These are phyloP conservation scores for Lipomyces anomalus DNA, from an alignment of 805 yeast genomes.

Conservation along the genomic window DNA sequence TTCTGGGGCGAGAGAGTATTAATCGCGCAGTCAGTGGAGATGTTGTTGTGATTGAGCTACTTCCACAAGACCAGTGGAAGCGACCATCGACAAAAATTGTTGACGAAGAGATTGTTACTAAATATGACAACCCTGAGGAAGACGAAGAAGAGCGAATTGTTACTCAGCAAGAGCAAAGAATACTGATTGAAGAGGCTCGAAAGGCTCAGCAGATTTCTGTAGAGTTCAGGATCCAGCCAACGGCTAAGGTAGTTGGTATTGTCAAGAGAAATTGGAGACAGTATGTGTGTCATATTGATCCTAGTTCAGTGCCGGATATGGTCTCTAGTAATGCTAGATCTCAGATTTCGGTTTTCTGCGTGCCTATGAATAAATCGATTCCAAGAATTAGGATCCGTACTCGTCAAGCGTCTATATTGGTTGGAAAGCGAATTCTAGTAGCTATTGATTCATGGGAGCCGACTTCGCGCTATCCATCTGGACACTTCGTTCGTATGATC, in stretches of 20 bases:
- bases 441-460: slow-evolving; percentile 92
- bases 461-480: slow-evolving; percentile 79
- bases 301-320: slow-evolving; percentile 51
- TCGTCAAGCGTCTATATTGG: slow-evolving; percentile 71
- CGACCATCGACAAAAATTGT: slow-evolving; percentile 72
- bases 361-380: slow-evolving; percentile 80
- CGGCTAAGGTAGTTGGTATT: slow-evolving; percentile 86
- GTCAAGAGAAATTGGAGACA: slow-evolving; percentile 90
- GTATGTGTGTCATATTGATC: slow-evolving; percentile 89
- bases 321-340: slow-evolving; percentile 51
- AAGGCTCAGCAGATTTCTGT: slow-evolving; percentile 43
- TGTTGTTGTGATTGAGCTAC: slow-evolving; percentile 78
- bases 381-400: slow-evolving; percentile 86
- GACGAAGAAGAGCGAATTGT: slow-evolving; percentile 47
- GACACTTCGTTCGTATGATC: slow-evolving; percentile 84
- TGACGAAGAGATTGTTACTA: slow-evolving; percentile 64
- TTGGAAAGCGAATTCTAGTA: slow-evolving; percentile 87
- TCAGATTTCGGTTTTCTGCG: slow-evolving; percentile 55
- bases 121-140: slow-evolving; percentile 42
- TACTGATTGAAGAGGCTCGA: slow-evolving; percentile 72
- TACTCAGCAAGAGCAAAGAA: slow-evolving; percentile 63
- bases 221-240: slow-evolving; percentile 54
- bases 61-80: slow-evolving; percentile 84
- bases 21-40: slow-evolving; percentile 93
- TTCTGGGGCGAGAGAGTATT: slow-evolving; percentile 75